phyloP scores from a whole-genome alignment of 1,284 basidiomycete species.

The Trichosporon sp. region DNA sequence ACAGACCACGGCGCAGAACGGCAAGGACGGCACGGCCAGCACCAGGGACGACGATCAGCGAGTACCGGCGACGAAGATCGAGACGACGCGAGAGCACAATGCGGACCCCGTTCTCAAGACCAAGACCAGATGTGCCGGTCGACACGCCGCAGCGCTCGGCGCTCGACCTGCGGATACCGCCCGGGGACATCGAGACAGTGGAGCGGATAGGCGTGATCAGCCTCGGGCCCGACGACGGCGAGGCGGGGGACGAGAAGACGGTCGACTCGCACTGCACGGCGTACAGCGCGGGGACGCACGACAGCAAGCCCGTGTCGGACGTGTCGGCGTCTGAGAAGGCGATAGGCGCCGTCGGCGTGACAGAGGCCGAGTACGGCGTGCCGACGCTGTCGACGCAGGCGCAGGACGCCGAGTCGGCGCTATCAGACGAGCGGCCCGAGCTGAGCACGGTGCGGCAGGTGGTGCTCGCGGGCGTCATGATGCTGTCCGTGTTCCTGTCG shows the following conservation, averaged over 20 bases:
- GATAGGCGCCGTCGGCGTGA: neutral
- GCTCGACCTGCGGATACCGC: neutral
- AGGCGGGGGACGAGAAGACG: too few species aligned
- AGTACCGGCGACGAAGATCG: too few species aligned
- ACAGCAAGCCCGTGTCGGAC: neutral
- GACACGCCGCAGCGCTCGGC: neutral
- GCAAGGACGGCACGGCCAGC: too few species aligned
- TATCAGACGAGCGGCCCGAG: neutral
- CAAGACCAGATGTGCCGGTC: neutral
- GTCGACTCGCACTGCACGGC: neutral
- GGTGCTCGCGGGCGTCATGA: constrained; percentile 24
- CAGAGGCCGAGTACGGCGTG: neutral
- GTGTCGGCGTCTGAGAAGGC: too few species aligned
- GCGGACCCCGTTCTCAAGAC: neutral
- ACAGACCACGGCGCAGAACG: too few species aligned
- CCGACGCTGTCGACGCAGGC: neutral
- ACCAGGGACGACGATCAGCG: too few species aligned
- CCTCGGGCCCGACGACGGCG: neutral
- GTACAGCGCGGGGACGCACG: neutral
- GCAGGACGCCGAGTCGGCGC: neutral
- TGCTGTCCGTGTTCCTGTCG: constrained; percentile 26
- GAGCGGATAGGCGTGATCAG: neutral
- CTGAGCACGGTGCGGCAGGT: constrained; percentile 15
- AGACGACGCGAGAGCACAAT: neutral
- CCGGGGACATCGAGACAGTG: neutral